Evolutionary conservation across 2,329 filamentous ascomycete species (phyloP), one percentile per base, ranked within the genome.

Genomic region (Neonectria neomacrospora): DNA sequence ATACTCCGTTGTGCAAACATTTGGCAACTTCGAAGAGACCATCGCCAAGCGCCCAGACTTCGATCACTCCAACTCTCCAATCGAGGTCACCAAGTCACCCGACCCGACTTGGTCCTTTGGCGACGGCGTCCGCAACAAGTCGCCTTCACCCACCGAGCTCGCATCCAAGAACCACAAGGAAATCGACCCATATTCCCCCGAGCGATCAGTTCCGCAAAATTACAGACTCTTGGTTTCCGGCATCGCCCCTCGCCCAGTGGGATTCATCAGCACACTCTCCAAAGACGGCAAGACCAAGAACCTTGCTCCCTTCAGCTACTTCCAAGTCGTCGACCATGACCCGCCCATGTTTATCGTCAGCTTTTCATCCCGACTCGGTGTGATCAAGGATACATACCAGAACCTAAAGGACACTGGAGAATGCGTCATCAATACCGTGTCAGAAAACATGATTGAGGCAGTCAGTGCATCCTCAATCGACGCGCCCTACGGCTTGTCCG

Each of bases 221-320:
- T 97, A 97, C 84, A 95, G 95, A 76, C 86, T 97, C 2, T 81
- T 97, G 28, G 94, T 97, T 74, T 90, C 88, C 3, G 90, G 87
- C 42, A 89, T 97, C 69, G 86, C 94, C 2, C 94, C 94, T 1
- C 86, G 94, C 11, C 94, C 94, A 2, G 88, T 97, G 71, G 86
- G 84, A 2, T 85, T 88, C 74, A 74, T 88, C 8, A 86, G 83
- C 22, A 86, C 86, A 3, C 68, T 79, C 18, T 82, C 82, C 2
- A 72, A 74, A 2, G 90, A 93, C 72, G 91, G 90, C 16, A 78
- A 73, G 54, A 83, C 64, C 69, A 85, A 76, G 8, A 97, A 97
- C 77, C 83, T 96, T 1, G 91, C 93, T 0, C 93, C 93, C 0
- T 96, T 94, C 78, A 90, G 86, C 71, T 96, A 94, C 80, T 92